Evolutionary conservation across 1,284 basidiomycete species (phyloP).

Genomic region (Volvariella volvacea): DNA sequence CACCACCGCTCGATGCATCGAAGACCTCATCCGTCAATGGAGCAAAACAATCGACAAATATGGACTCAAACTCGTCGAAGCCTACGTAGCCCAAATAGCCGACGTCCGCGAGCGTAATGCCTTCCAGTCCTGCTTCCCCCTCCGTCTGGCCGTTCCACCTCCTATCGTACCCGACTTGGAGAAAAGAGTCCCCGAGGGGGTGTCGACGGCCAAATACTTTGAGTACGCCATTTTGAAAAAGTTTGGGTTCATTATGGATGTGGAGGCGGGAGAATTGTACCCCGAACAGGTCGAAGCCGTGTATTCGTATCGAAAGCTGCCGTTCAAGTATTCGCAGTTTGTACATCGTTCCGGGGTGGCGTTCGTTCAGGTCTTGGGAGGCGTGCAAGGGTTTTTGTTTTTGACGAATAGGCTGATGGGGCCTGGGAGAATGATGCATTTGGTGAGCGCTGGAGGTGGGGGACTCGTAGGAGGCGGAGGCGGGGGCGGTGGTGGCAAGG

Average conservation of each 20-base stretch:
- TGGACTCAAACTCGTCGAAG: constrained; percentile 89
- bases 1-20: constrained; percentile 92
- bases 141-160: constrained; percentile 67
- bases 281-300: constrained; percentile 77
- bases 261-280: constrained; percentile 75
- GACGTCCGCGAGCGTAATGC: constrained; percentile 79
- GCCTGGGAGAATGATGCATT: constrained; percentile 41
- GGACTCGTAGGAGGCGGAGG: no score
- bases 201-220: constrained; percentile 64
- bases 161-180: constrained; percentile 68
- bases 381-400: constrained; percentile 75
- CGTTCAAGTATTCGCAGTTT: constrained; percentile 81
- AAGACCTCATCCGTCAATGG: constrained; percentile 85
- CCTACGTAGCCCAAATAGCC: constrained; percentile 82
- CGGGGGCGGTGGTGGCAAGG: constrained; percentile 27
- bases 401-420: constrained; percentile 80
- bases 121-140: constrained; percentile 84
- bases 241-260: constrained; percentile 82
- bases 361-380: constrained; percentile 82
- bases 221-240: constrained; percentile 74
- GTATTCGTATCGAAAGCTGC: constrained; percentile 79
- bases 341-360: constrained; percentile 84
- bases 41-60: constrained; percentile 83
- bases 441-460: no score
- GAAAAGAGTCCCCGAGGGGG: constrained; percentile 58